Evolutionary conservation across 1,139 yeast species (phyloP), one percentile per base, ranked within the genome.

Genomic region (Insectozyma bohioensis): DNA sequence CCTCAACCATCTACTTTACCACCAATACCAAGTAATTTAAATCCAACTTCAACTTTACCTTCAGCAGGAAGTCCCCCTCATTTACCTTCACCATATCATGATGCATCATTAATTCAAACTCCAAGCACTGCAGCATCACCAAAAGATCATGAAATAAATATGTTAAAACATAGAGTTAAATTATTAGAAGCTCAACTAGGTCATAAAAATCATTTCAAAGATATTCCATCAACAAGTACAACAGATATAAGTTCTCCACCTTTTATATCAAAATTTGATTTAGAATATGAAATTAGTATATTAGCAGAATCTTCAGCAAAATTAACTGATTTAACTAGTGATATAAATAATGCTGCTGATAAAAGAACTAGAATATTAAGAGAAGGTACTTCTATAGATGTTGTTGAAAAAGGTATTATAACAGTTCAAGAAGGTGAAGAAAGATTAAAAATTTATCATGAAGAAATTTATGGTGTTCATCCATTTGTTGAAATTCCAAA

Each of bases 401-500:
- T 78, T 8, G 61, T 81, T 0, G 54, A 64, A 3, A 48, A 57
- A 9, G 80, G 81, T 0, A 41, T 76, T 2, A 44, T 80, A 9
- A 56, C 78, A 1, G 35, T 57, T 10, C 67, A 62, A 12, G 81
- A 80, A 42, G 85, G 86, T 2, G 54, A 58, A 22, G 41, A 49
- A 12, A 54, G 84, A 21, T 51, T 79, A 16, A 44, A 63, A 1
- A 30, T 69, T 5, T 81, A 76, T 51, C 54, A 63, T 13, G 50
- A 51, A 0, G 48, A 50, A 6, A 54, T 80, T 17, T 67, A 67
- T 37, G 46, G 56, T 1, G 46, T 52, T 8, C 72, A 71, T 45
- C 86, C 88, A 2, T 67, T 81, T 30, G 70, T 85, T 12, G 68
- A 63, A 20, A 50, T 85, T 2, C 74, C 78, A 0, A 56, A 49